A percentile compares a stretch with the other conserved stretches of the same genome.
phyloP scores from a whole-genome alignment of 2,329 filamentous ascomycete genomes.

The Hypoxylon sp. region DNA sequence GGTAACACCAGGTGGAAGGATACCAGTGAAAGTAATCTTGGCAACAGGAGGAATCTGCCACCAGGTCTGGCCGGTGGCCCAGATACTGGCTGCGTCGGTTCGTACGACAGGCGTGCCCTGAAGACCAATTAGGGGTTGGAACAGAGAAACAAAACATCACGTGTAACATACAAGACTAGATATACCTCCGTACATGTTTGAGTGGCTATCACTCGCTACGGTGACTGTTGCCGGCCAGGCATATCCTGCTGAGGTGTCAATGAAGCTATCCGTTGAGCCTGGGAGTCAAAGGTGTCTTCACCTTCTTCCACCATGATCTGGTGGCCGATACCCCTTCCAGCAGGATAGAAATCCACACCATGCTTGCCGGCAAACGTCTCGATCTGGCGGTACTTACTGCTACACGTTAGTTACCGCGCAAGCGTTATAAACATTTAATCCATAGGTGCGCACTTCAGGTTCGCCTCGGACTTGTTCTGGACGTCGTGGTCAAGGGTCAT shows the following conservation, averaged over 20 bases:
- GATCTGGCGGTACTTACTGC: constrained; percentile 86
- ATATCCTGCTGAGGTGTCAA: constrained; percentile 51
- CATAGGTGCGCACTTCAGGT: no score
- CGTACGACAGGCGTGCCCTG: constrained; percentile 77
- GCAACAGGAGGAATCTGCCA: constrained; percentile 88
- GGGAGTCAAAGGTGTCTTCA: not conserved
- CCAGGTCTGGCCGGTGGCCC: constrained; percentile 85
- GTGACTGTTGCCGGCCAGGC: constrained; percentile 83
- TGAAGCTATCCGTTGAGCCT: not conserved
- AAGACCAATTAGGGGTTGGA: not conserved
- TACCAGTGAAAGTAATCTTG: constrained; percentile 72
- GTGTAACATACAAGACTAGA: constrained; percentile 64
- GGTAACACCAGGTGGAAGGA: constrained; percentile 42
- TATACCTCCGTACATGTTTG: constrained; percentile 84
- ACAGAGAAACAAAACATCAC: not conserved
- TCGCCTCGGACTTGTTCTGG: constrained; percentile 78
- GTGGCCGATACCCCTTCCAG: constrained; percentile 16
- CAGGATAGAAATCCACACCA: constrained; percentile 78
- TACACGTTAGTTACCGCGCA: no score
- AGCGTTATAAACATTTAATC: no score
- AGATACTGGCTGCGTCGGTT: constrained; percentile 87
- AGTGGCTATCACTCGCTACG: constrained; percentile 81
- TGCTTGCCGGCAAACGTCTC: constrained; percentile 82
- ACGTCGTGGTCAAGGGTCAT: constrained; percentile 61
- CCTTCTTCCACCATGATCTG: constrained; percentile 72